Evolutionary conservation across 768 basidiomycete species (phyloP).

Genomic region (Lactarius deliciosus): DNA sequence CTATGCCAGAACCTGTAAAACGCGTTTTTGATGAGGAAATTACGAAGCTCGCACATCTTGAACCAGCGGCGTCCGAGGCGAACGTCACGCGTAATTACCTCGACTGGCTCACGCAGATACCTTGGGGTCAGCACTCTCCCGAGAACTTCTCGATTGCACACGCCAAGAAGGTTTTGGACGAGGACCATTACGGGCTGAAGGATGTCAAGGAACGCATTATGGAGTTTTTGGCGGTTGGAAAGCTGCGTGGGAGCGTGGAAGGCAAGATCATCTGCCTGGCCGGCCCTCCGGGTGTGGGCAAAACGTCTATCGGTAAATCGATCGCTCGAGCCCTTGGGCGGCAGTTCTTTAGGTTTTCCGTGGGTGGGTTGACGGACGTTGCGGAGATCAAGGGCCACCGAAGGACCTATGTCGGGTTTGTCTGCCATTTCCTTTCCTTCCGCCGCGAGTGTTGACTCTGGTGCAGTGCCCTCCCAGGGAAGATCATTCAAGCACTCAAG

Average conservation of each 20-base stretch:
- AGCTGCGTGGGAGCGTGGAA: slow-evolving; percentile 89
- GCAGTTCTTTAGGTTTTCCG: slow-evolving; percentile 95
- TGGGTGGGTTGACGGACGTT: slow-evolving; percentile 95
- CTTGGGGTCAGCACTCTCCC: slow-evolving; percentile 92
- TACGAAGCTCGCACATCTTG: slow-evolving; percentile 83
- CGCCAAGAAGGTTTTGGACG: slow-evolving; percentile 82
- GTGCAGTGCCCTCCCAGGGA: slow-evolving; percentile 81
- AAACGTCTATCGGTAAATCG: slow-evolving; percentile 94
- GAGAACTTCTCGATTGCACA: slow-evolving; percentile 90
- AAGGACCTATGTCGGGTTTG: slow-evolving; percentile 92
- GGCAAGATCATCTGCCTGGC: slow-evolving; percentile 98
- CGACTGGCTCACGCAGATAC: slow-evolving; percentile 92
- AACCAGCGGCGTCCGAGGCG: slow-evolving; percentile 89
- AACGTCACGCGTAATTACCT: slow-evolving; percentile 94
- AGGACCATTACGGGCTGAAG: slow-evolving; percentile 90
- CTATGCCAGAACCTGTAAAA: slow-evolving; percentile 86
- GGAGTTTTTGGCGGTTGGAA: slow-evolving; percentile 94
- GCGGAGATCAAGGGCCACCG: slow-evolving; percentile 99
- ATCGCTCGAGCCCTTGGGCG: slow-evolving; percentile 88
- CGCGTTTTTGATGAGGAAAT: slow-evolving; percentile 98
- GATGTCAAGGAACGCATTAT: slow-evolving; percentile 93
- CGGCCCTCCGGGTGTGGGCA: slow-evolving; percentile 97
- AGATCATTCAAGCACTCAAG: slow-evolving; percentile 93
- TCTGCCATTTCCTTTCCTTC: slow-evolving; percentile 19
- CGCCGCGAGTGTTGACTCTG: slow-evolving; percentile 2